A percentile compares a stretch with the other conserved stretches of the same genome.
Conservation (phyloP, 306 rosid genomes). For the Sicyos edulis region DNA sequence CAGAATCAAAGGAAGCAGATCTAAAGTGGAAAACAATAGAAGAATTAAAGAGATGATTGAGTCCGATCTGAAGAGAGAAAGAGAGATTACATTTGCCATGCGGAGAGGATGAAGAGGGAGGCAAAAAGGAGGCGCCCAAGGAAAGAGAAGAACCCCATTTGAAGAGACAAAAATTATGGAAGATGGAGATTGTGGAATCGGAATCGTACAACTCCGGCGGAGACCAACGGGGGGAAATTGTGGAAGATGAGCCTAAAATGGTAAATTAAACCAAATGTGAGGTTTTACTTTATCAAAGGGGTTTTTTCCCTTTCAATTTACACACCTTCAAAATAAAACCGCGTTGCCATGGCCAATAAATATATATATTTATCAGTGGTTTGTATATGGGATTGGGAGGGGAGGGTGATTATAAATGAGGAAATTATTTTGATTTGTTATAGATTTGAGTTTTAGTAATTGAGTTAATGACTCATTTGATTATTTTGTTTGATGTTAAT, state of each 20-base stretch:
- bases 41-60: neutral
- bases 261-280: neutral
- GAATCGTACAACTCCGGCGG: constrained; percentile 6
- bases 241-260: constrained; percentile 5
- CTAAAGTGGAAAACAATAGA: neutral
- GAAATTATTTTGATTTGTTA: no score
- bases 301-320: no score
- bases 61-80: neutral
- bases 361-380: no score
- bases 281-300: no score
- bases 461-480: no score
- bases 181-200: neutral
- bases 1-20: constrained; percentile 2
- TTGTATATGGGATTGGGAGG: no score
- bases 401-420: no score
- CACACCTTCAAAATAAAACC: no score
- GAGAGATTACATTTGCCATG: constrained; percentile 66
- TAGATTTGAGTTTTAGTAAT: no score
- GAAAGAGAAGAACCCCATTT: constrained; percentile 74
- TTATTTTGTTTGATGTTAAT: no score
- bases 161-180: neutral
- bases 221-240: neutral
- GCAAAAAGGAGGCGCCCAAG: constrained; percentile 84
- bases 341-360: no score
- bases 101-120: constrained; percentile 82